phyloP scores from a whole-genome alignment of 139 green algal genomes.

The Chlorella sp. region DNA sequence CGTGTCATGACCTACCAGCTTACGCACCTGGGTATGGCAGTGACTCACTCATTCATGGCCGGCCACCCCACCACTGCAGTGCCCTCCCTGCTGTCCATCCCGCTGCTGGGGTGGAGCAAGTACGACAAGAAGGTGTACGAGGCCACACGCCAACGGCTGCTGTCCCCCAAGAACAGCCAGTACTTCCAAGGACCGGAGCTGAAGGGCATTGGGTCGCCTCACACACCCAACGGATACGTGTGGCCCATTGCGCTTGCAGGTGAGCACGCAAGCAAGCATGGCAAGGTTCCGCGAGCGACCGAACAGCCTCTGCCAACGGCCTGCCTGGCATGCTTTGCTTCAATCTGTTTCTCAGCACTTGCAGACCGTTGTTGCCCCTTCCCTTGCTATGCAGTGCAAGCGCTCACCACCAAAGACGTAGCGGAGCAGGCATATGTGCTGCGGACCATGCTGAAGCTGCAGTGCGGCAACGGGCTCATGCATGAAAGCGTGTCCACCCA shows the following conservation, averaged over 20 bases:
- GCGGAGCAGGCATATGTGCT: conserved; percentile 32
- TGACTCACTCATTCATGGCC: too few species aligned
- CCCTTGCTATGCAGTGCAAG: neutral
- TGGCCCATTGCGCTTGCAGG: neutral
- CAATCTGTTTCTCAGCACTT: neutral
- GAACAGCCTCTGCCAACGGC: too few species aligned
- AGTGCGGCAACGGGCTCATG: conserved; percentile 65
- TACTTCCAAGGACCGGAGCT: conserved; percentile 60
- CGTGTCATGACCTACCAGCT: too few species aligned
- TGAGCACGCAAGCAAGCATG: too few species aligned
- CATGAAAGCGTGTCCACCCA: conserved; percentile 57
- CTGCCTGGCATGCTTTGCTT: too few species aligned
- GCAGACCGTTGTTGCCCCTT: neutral
- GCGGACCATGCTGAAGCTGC: conserved; percentile 43
- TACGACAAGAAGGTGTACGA: conserved; percentile 54
- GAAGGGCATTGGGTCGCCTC: conserved; percentile 59
- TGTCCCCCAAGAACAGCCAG: conserved; percentile 41
- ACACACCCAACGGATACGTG: conserved; percentile 49
- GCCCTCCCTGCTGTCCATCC: conserved; percentile 68
- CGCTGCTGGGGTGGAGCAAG: conserved; percentile 60
- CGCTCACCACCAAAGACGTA: neutral
- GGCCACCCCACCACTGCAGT: conserved; percentile 5
- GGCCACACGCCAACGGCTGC: conserved; percentile 46
- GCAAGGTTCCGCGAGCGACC: too few species aligned
- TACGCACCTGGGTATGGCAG: too few species aligned